Conservation (phyloP, 202 grass and related monocot genomes). For the Setaria italica region DNA sequence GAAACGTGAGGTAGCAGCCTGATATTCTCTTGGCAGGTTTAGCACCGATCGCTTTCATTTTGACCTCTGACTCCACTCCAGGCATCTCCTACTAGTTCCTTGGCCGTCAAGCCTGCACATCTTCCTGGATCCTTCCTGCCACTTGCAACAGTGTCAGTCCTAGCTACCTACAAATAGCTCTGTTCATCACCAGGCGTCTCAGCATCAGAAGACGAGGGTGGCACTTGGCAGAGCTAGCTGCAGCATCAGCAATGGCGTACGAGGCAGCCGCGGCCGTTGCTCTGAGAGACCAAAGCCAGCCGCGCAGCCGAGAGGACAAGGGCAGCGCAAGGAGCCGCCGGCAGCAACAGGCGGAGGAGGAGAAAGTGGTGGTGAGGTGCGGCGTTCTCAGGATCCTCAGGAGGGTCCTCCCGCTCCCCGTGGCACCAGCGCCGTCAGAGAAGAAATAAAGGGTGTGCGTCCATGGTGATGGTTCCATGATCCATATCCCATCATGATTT, state of each 20-base stretch:
- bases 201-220: not conserved
- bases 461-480: not conserved
- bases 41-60: too few relatives aligned
- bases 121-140: conserved; percentile 8
- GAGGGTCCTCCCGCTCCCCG: not conserved
- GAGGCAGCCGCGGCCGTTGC: conserved; percentile 42
- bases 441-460: not conserved
- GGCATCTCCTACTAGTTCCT: not conserved
- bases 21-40: too few relatives aligned
- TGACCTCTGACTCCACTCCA: too few relatives aligned
- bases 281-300: conserved; percentile 12
- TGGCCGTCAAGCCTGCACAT: conserved; percentile 36
- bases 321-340: not conserved
- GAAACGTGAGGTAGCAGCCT: too few relatives aligned
- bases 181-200: not conserved
- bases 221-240: not conserved
- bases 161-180: conserved; percentile 25
- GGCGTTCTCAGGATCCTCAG: conserved; percentile 24
- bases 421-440: not conserved
- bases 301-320: not conserved
- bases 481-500: not conserved
- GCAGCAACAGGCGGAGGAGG: not conserved
- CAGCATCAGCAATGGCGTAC: conserved; percentile 32
- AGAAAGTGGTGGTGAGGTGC: not conserved
- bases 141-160: not conserved